Evolutionary conservation across 495 filamentous ascomycete genomes (phyloP).

Genomic region (Lentithecium fluviatile): DNA sequence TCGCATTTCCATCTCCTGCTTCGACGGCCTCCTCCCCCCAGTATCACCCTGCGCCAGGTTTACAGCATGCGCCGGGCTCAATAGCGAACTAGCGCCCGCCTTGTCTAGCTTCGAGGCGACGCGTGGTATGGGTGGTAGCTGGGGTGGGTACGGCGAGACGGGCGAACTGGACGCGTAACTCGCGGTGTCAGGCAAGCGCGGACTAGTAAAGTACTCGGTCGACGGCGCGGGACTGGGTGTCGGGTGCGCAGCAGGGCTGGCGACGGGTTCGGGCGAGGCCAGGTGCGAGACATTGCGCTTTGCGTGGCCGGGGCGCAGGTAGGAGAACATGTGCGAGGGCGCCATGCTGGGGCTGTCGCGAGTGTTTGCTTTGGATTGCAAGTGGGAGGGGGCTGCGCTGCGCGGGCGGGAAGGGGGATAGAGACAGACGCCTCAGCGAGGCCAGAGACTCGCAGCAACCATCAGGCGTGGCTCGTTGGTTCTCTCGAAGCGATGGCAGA

Average conservation of each 20-base stretch:
- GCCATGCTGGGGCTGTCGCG: constrained; percentile 25
- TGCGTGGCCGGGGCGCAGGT: constrained; percentile 43
- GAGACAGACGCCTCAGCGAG: constrained; percentile 27
- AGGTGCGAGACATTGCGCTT: constrained; percentile 38
- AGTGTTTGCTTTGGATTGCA: constrained; percentile 13
- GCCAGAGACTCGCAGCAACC: constrained; percentile 25
- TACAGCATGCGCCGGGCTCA: constrained; percentile 11
- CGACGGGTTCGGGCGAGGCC: constrained; percentile 12
- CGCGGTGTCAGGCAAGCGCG: constrained; percentile 20
- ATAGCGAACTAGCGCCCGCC: constrained; percentile 10
- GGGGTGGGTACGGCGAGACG: constrained; percentile 41
- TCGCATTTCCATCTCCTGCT: neutral
- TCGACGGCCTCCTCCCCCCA: neutral
- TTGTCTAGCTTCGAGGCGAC: constrained; percentile 40
- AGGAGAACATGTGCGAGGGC: constrained; percentile 44
- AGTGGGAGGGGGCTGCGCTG: neutral
- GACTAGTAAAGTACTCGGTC: constrained; percentile 23
- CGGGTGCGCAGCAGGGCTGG: constrained; percentile 11
- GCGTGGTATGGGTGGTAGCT: constrained; percentile 46
- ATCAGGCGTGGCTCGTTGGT: constrained; percentile 26
- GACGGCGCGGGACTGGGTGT: constrained; percentile 20
- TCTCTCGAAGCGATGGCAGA: neutral
- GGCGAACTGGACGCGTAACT: constrained; percentile 36
- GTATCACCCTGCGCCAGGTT: neutral
- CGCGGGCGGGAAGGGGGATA: neutral